Evolutionary conservation across 164 flowering plant genomes (phyloP), one percentile per base, ranked within the genome.

Genomic region (Chimonanthus praecox): DNA sequence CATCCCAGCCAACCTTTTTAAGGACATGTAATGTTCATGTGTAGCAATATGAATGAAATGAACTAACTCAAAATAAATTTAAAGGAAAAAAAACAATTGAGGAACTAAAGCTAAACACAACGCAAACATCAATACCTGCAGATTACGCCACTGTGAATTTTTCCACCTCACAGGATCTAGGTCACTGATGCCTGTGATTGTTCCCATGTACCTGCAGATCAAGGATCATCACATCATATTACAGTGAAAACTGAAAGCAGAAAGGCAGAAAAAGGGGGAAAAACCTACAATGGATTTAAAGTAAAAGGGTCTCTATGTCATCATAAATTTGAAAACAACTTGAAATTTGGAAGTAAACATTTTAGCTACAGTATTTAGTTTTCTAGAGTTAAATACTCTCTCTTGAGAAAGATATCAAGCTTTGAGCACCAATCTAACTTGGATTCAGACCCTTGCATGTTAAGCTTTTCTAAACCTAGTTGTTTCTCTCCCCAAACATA

Each of bases 1-100:
- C 99, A 83, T 96, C 99, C 99, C 99, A 95, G 18, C 97, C 97
- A 82, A 95, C 98, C 99, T 94, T 77, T 61, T 54, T 8, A 72
- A 67, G 10, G 45, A 66, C 49, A 66, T 33, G 60, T 33, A 33
- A 62, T 62, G 68, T 43, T 48, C 60, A 54, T 54, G n/a, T 54
- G 33, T 33, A 62, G 20, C 7, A 16, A 62, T 54, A 16, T 33
- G 45, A 45, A 66, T 66, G 48, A 45, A 45, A 33, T 33, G 33
- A 1, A 33, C 33, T 33, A 33, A 33, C 33, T 0, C 33, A 33
- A 33, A 33, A 33, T 33, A 33, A 33, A 33, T 33, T 33, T 1
- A 33, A 33, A 33, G 33, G 33, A 33, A 33, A 33, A 33, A 33
- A 33, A 66, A 43, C 43, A 66, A 66, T 45, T 7, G 10, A 66